phyloP scores from a whole-genome alignment of 2,329 filamentous ascomycete genomes.

The Calonectria naviculata region DNA sequence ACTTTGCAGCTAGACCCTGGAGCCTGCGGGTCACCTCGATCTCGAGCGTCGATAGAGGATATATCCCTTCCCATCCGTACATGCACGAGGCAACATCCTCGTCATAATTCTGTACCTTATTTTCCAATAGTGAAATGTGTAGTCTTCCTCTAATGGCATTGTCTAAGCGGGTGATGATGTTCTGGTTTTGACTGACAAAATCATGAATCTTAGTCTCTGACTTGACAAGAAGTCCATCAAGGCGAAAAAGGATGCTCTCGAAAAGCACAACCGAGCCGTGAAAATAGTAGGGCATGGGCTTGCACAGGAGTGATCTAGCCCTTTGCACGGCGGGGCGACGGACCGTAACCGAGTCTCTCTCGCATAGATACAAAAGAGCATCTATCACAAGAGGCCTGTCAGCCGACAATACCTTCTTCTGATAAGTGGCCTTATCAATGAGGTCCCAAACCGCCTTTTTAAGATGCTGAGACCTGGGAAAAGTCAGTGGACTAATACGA shows the following conservation, averaged over 20 bases:
- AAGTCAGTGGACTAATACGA: not conserved
- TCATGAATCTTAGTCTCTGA: slow-evolving; percentile 39
- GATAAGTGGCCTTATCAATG: slow-evolving; percentile 28
- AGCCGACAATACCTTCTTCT: slow-evolving; percentile 24
- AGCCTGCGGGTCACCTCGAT: slow-evolving; percentile 47
- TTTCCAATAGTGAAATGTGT: slow-evolving; percentile 48
- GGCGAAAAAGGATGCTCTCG: slow-evolving; percentile 44
- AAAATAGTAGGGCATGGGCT: slow-evolving; percentile 45
- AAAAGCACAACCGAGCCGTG: slow-evolving; percentile 45
- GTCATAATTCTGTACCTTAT: slow-evolving; percentile 47
- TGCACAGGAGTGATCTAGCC: slow-evolving; percentile 37
- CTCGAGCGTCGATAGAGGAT: slow-evolving; percentile 45
- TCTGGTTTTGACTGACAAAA: slow-evolving; percentile 33
- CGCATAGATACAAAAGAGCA: slow-evolving; percentile 43
- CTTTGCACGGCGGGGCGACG: slow-evolving; percentile 38
- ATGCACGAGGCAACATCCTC: slow-evolving; percentile 42
- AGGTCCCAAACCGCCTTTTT: slow-evolving; percentile 43
- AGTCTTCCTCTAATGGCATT: slow-evolving; percentile 45
- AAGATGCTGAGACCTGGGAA: slow-evolving; percentile 32
- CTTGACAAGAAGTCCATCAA: slow-evolving; percentile 39
- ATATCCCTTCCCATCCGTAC: slow-evolving; percentile 43
- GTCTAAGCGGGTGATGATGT: slow-evolving; percentile 35
- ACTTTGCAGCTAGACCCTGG: slow-evolving; percentile 45
- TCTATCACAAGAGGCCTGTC: slow-evolving; percentile 39
- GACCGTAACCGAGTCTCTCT: slow-evolving; percentile 42